Percentiles rank a stretch among this genome's conserved stretches.
Conservation (phyloP, 768 basidiomycete species). For the Mycena venus region DNA sequence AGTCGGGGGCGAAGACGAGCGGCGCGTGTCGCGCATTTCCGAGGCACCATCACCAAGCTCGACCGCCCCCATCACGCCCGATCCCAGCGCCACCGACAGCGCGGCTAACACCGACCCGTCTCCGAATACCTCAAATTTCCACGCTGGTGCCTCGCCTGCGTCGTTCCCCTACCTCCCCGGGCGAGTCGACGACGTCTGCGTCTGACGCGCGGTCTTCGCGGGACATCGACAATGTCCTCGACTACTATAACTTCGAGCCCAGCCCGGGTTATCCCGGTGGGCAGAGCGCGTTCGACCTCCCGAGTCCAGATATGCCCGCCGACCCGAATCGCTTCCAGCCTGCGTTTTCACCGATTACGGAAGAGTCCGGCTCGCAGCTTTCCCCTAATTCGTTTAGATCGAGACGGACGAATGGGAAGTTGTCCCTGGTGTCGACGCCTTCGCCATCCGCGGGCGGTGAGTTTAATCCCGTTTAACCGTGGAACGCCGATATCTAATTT, state of each 20-base stretch:
- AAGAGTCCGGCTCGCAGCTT: constrained; percentile 60
- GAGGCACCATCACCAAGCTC: constrained; percentile 50
- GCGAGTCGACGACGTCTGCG: constrained; percentile 33
- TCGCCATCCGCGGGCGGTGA: constrained; percentile 24
- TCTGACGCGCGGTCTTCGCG: constrained; percentile 44
- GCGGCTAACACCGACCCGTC: constrained; percentile 20
- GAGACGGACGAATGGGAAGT: constrained; percentile 39
- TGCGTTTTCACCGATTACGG: constrained; percentile 63
- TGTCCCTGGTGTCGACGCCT: constrained; percentile 39
- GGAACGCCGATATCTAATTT: neutral
- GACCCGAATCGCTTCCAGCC: constrained; percentile 48
- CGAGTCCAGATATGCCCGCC: constrained; percentile 31
- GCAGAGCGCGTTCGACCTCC: constrained; percentile 27
- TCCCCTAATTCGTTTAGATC: constrained; percentile 43
- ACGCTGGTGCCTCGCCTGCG: constrained; percentile 32
- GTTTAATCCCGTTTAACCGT: neutral
- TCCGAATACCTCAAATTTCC: constrained; percentile 19
- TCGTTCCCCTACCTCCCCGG: constrained; percentile 37
- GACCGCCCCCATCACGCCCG: neutral
- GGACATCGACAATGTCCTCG: constrained; percentile 57
- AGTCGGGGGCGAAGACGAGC: constrained; percentile 31
- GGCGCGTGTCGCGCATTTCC: constrained; percentile 52
- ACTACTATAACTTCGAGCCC: constrained; percentile 55
- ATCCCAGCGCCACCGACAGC: constrained; percentile 20
- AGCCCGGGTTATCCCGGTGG: constrained; percentile 21